Base-by-base conservation (phyloP, 2,329 filamentous ascomycete species). In the Sphaceloma murrayae region DNA sequence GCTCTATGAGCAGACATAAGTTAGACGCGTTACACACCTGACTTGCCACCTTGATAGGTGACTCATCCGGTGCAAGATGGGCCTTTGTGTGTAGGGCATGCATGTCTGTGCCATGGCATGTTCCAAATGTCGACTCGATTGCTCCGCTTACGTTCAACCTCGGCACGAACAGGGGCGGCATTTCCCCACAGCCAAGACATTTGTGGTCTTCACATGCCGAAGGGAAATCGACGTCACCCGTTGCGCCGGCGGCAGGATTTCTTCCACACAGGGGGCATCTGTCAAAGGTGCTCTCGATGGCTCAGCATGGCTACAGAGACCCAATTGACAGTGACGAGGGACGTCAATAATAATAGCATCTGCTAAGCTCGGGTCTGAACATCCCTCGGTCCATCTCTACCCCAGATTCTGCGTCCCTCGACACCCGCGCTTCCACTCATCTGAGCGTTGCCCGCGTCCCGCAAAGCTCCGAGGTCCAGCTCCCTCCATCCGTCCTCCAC, bases 1-100 rank as follows among this genome's bases (percentile, higher is more conserved):
- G 27, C 52, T 62, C 2, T 60, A 57, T 38, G 52, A 59, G 43
- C 51, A 56, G 38, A 7, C 43, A 13, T 53, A 46, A 51, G n/a
- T n/a, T n/a, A n/a, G n/a, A n/a, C n/a, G n/a, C n/a, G n/a, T n/a
- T n/a, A n/a, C n/a, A n/a, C n/a, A n/a, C n/a, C n/a, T n/a, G n/a
- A n/a, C n/a, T n/a, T n/a, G n/a, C n/a, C n/a, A n/a, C n/a, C n/a
- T n/a, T n/a, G n/a, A n/a, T n/a, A n/a, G n/a, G n/a, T n/a, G n/a
- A n/a, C n/a, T n/a, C n/a, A n/a, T n/a, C n/a, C n/a, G n/a, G n/a
- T n/a, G n/a, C n/a, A n/a, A n/a, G n/a, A n/a, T n/a, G n/a, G n/a
- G n/a, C n/a, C n/a, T n/a, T n/a, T n/a, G n/a, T n/a, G n/a, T n/a
- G n/a, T n/a, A n/a, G n/a, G n/a, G n/a, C n/a, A n/a, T n/a, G n/a